Conservation (phyloP, 805 yeast genomes). For the Kregervanrija delftensis region DNA sequence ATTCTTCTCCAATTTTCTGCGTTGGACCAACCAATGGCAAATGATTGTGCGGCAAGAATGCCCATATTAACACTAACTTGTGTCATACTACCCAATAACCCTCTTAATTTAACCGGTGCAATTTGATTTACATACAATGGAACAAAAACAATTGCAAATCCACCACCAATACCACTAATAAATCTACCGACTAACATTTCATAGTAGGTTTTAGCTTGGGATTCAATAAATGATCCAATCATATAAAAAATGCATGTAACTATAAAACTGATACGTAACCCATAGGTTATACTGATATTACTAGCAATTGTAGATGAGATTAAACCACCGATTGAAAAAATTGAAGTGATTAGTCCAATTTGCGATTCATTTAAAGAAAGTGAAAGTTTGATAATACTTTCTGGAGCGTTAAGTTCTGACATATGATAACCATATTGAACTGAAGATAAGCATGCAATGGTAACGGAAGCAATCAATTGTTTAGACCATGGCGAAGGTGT, state of each 20-base stretch:
- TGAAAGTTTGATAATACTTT: conserved; percentile 38
- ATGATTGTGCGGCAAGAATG: conserved; percentile 68
- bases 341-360: conserved; percentile 69
- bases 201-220: conserved; percentile 36
- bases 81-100: conserved; percentile 81
- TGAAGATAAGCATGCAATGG: conserved; percentile 67
- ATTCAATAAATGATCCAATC: conserved; percentile 59
- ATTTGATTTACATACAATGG: conserved; percentile 80
- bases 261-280: conserved; percentile 51
- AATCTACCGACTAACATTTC: conserved; percentile 61
- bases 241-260: conserved; percentile 45
- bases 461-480: conserved; percentile 36
- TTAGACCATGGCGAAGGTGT: conserved; percentile 19
- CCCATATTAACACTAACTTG: conserved; percentile 86
- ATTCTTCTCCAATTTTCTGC: conserved; percentile 66
- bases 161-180: conserved; percentile 80
- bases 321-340: conserved; percentile 80
- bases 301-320: conserved; percentile 69
- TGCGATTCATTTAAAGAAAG: conserved; percentile 32
- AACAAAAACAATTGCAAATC: conserved; percentile 76
- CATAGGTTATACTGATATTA: conserved; percentile 52
- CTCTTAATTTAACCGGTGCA: conserved; percentile 61
- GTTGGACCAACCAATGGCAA: conserved; percentile 66
- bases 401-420: conserved; percentile 92
- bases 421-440: conserved; percentile 92